Base-by-base conservation (phyloP, 805 yeast species). In the Kazachstania kunashirensis region DNA sequence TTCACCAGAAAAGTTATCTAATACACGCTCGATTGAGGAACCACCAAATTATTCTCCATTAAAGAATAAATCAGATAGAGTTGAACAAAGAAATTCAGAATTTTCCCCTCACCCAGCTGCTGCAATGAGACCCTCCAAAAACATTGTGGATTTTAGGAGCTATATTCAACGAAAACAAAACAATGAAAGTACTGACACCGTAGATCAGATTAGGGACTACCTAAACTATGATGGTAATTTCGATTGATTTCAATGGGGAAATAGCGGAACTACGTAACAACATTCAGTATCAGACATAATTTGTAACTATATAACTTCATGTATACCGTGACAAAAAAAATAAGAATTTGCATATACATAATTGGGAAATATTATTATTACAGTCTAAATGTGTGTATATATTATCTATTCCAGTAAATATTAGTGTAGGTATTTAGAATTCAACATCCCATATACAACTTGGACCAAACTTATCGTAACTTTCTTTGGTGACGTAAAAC, bases 401-500 rank as follows among this genome's bases (percentile, higher is more conserved):
- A 19, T 5, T 17, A 16, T 18, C 17, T 18, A 19, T 11, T 17
- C 21, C 10, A 29, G 17, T 17, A 16, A n/a, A 7, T 15, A 3
- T 21, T 24, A 14, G 6, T 31, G 7, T 26, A 4, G 3, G 5
- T 10, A 6, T 18, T 44, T 46, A 65, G 42, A 63, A 61, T 19
- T 62, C 61, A 8, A 62, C 56, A 39, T 77, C 84, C 95, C 96
- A 86, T 32, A 86, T 70, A 23, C 83, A 77, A 43, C 73, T 66
- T 13, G 96, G 96, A 0, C 96, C 96, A 33, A 66, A 69, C 45
- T 79, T 86, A 44, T 75, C 75, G 56, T 85, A 88, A 34, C 73
- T 77, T 25, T 77, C 83, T 44, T 74, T 70, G 33, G 77, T 75
- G 18, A 85, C 67, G 57, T 74, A 86, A 51, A 76, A 64, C 29